Conservation (phyloP, 257 asterid genomes). For the Nicotiana paniculata region DNA sequence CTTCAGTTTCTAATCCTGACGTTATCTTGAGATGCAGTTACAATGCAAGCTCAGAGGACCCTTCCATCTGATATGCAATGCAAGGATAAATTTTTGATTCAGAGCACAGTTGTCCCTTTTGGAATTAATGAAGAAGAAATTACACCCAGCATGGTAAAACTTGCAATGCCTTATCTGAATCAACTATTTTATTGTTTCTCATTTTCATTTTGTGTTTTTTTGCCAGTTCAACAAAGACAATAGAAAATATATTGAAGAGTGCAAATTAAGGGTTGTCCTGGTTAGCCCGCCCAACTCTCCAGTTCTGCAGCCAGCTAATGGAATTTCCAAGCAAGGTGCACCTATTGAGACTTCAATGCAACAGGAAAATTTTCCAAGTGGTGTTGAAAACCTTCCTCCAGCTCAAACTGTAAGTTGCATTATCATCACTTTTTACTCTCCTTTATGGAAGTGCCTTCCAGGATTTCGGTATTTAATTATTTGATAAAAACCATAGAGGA, state of each 20-base stretch:
- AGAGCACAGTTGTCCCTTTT: slow-evolving; percentile 65
- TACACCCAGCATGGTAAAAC: slow-evolving; percentile 59
- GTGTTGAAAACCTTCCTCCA: slow-evolving; percentile 43
- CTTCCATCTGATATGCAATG: slow-evolving; percentile 59
- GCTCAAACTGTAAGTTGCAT: slow-evolving; percentile 36
- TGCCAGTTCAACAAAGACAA: slow-evolving; percentile 58
- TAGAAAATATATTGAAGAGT: slow-evolving; percentile 60
- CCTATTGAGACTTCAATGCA: slow-evolving; percentile 24
- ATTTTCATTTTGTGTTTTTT: slow-evolving; percentile 14
- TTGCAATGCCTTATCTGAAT: slow-evolving; percentile 9
- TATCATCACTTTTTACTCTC: neutral
- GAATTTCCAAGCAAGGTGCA: slow-evolving; percentile 38
- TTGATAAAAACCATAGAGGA: neutral
- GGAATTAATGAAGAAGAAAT: slow-evolving; percentile 71
- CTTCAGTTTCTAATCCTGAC: slow-evolving; percentile 14
- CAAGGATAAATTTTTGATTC: slow-evolving; percentile 85
- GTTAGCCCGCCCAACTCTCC: slow-evolving; percentile 49
- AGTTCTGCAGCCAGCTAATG: slow-evolving; percentile 35
- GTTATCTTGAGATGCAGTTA: slow-evolving; percentile 41
- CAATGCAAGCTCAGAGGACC: slow-evolving; percentile 80
- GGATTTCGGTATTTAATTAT: neutral
- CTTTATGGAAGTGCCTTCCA: neutral
- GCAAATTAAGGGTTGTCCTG: slow-evolving; percentile 72
- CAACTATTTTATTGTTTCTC: slow-evolving; percentile 1
- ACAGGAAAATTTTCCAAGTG: slow-evolving; percentile 36